These are phyloP conservation scores for Penicillium brasilianum DNA, from an alignment of 2,329 filamentous ascomycete genomes.

Conservation along the genomic window DNA sequence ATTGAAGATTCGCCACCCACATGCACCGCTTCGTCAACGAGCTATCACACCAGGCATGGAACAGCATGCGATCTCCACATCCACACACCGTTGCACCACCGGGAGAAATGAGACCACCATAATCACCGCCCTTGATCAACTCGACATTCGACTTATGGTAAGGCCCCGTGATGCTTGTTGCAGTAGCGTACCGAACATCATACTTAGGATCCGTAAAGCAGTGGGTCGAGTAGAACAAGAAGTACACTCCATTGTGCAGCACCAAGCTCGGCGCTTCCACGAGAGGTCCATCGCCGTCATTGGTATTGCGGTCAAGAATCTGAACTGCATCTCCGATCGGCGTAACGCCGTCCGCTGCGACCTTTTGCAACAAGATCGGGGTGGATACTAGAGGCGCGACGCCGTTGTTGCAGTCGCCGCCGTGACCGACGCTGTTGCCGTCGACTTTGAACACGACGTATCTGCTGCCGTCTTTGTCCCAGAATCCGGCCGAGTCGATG, in stretches of 20 bases:
- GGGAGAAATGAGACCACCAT: conserved; percentile 35
- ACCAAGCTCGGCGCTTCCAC: conserved; percentile 66
- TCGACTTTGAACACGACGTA: conserved; percentile 72
- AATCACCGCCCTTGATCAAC: conserved; percentile 42
- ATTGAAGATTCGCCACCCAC: conserved; percentile 36
- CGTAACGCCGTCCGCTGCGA: conserved; percentile 56
- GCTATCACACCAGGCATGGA: conserved; percentile 39
- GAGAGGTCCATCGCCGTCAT: conserved; percentile 66
- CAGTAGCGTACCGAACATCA: conserved; percentile 65
- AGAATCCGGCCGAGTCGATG: conserved; percentile 67
- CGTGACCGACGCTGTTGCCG: conserved; percentile 61
- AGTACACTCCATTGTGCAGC: conserved; percentile 54
- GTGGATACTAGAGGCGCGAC: conserved; percentile 42
- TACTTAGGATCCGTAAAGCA: conserved; percentile 62
- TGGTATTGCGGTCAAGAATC: conserved; percentile 61
- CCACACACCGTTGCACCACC: conserved; percentile 41
- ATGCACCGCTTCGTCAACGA: conserved; percentile 33
- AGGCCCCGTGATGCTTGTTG: conserved; percentile 44
- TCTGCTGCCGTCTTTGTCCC: conserved; percentile 58
- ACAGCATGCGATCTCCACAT: conserved; percentile 40
- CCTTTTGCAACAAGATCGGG: conserved; percentile 49
- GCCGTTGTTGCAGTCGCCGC: conserved; percentile 55
- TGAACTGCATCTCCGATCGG: conserved; percentile 58
- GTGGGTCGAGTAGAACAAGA: conserved; percentile 67
- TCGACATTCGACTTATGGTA: conserved; percentile 43